Evolutionary conservation across 1,284 basidiomycete genomes (phyloP), one percentile per base, ranked within the genome.

Genomic region (Quambalaria eucalypti): DNA sequence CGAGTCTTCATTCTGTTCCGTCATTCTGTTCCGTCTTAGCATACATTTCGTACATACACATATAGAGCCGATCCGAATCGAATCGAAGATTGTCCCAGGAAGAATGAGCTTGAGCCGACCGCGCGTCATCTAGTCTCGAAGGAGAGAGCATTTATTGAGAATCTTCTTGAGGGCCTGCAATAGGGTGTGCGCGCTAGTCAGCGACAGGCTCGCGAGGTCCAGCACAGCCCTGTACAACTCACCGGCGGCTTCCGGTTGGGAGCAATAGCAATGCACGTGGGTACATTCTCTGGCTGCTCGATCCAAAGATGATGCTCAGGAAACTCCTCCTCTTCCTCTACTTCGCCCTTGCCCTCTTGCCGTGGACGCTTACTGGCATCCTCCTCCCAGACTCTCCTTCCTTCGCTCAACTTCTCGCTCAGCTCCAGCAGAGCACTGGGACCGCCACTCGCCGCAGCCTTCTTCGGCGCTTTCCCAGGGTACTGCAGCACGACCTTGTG

Each of bases 251-350:
- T 77, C 44, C 77, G 69, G 54, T 82, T 83, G 0, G 82, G 81
- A 14, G 80, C 81, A 2, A 83, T 69, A 4, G 82, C 81, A 30
- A 83, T 67, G 59, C 81, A 82, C 1, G 82, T 81, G 1, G 81
- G 77, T 1, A 78, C 59, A 55, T 80, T 77, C 71, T 82, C 82
- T 0, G 81, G 81, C 59, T 81, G 80, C 63, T 83, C 82, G 31
- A 78, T 75, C 82, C 82, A 83, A 10, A 83, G 64, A 51, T 80
- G 78, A 56, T 82, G 77, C 12, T 49, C 28, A 4, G 73, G 73
- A 28, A 75, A 65, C 48, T 57, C 58, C 8, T 64, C 63, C 23
- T 50, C 53, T 1, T 51, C 44, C 7, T 48, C 50, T n/a, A 33
- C 9, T 16, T 33, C 16, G 19, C 2, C 44, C 8, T 28, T 25